Base-by-base conservation (phyloP, 2,329 filamentous ascomycete genomes). In the Macroventuria anomochaeta region DNA sequence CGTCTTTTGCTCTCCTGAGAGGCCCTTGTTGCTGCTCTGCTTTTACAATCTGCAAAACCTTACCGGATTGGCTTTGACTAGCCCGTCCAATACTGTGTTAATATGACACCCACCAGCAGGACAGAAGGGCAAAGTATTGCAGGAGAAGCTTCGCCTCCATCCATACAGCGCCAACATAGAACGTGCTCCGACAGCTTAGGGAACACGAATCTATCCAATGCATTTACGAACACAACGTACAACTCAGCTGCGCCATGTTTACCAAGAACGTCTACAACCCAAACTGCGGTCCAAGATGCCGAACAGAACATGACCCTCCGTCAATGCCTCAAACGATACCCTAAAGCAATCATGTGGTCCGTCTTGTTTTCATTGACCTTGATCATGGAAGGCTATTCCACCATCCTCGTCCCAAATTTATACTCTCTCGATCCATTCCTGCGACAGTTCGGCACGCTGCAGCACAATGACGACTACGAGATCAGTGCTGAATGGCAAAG, bases 381-480 rank as follows among this genome's bases (percentile, higher is more conserved):
- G 68, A 84, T 85, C 62, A 96, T 96, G 91, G 91, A 96, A 74
- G 91, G 90, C 7, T 95, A 91, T 75, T 90, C 95, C 69, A 81
- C 93, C 55, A 85, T 83, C 62, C 78, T 95, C 50, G 85, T 93
- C 68, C 89, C 87, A 76, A 91, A 90, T 73, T 89, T 93, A 64
- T 91, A 83, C 58, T 75, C 67, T 15, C 73, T 74, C 44, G 70
- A 69, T 6, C 63, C 72, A 2, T 79, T 79, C 64, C 71, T 75
- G 33, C 53, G 59, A 20, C 63, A 70, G 34, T 79, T 72, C 44
- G 70, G 56, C 5, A 39, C 70, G 18, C 67, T 65, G 3, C 61
- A 62, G 12, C 18, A 20, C 2, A 52, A 54, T 2, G 57, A 48
- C 7, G n/a, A 28, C 5, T 75, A 73, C 31, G 61, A 76, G 53